Conservation (phyloP, 2,329 filamentous ascomycete genomes). For the Hymenoscyphus infarciens region DNA sequence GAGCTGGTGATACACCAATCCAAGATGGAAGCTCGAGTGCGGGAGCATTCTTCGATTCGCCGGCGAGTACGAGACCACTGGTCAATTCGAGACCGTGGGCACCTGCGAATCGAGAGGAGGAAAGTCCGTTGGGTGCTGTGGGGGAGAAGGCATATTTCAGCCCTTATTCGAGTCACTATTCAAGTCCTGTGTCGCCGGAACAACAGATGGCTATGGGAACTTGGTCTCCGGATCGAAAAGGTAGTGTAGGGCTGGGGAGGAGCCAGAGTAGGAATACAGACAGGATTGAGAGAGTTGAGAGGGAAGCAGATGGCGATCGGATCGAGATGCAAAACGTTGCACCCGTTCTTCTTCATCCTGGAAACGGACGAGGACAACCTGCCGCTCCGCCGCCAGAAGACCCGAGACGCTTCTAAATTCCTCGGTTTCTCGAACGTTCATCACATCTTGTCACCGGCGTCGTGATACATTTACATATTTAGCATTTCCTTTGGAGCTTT, state of each 20-base stretch:
- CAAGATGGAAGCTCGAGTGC: conserved; percentile 34
- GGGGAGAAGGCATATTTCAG: conserved; percentile 48
- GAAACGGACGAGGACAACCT: conserved; percentile 20
- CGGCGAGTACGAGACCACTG: conserved; percentile 51
- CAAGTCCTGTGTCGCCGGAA: conserved; percentile 46
- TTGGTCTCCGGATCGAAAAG: conserved; percentile 24
- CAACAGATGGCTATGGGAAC: conserved; percentile 13
- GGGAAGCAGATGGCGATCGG: conserved; percentile 20
- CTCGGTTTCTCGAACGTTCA: background rate
- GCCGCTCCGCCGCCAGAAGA: conserved; percentile 22
- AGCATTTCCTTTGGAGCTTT: background rate
- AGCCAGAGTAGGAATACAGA: conserved; percentile 10
- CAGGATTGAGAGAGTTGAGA: conserved; percentile 17
- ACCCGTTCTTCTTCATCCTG: conserved; percentile 30
- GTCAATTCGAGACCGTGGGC: conserved; percentile 44
- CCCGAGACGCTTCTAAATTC: conserved; percentile 12
- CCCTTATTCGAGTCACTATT: conserved; percentile 58
- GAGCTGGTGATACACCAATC: conserved; percentile 1
- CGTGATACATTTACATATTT: background rate
- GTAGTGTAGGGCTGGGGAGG: conserved; percentile 14
- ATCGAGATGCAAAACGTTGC: conserved; percentile 30
- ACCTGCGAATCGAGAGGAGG: conserved; percentile 15
- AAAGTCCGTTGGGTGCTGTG: conserved; percentile 37
- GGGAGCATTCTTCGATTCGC: conserved; percentile 45
- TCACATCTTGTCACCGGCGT: background rate